A percentile compares a stretch with the other conserved stretches of the same genome.
Evolutionary conservation across 2,329 filamentous ascomycete species (phyloP).

Genomic region (Stylonectria norvegica): DNA sequence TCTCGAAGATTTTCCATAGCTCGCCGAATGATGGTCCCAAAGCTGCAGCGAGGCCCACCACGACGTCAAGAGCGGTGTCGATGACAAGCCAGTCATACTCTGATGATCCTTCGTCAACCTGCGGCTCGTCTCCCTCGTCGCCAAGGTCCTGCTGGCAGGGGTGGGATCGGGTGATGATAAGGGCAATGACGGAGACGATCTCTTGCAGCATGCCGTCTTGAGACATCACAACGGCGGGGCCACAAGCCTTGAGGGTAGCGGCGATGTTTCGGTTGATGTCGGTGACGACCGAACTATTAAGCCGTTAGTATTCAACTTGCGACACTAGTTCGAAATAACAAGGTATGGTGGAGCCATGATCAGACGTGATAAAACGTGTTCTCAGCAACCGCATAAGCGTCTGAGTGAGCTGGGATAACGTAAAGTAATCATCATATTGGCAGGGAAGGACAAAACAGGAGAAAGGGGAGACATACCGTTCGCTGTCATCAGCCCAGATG

Average conservation of each 20-base stretch:
- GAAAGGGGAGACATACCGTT: slow-evolving; percentile 68
- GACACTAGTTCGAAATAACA: slow-evolving; percentile 19
- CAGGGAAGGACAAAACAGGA: slow-evolving; percentile 18
- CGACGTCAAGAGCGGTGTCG: slow-evolving; percentile 88
- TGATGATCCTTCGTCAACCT: slow-evolving; percentile 72
- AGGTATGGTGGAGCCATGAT: slow-evolving; percentile 26
- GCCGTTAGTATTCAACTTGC: slow-evolving; percentile 39
- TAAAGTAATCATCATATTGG: slow-evolving; percentile 77
- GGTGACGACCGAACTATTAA: slow-evolving; percentile 73
- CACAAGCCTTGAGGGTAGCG: slow-evolving; percentile 85
- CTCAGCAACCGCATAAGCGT: slow-evolving; percentile 87
- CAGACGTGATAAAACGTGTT: slow-evolving; percentile 58
- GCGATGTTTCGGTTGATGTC: slow-evolving; percentile 94
- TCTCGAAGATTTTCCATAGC: slow-evolving; percentile 95
- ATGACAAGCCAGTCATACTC: slow-evolving; percentile 98
- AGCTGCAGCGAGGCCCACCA: slow-evolving; percentile 78
- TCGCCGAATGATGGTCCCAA: slow-evolving; percentile 79
- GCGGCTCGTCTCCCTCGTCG: slow-evolving; percentile 72
- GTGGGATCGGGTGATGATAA: slow-evolving; percentile 86
- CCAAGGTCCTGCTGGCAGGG: slow-evolving; percentile 89
- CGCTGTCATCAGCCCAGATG: slow-evolving; percentile 85
- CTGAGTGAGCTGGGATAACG: slow-evolving; percentile 99
- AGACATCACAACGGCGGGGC: slow-evolving; percentile 77
- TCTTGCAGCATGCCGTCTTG: slow-evolving; percentile 67
- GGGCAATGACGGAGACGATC: slow-evolving; percentile 68